These are phyloP conservation scores for Phialophora chinensis DNA, from an alignment of 2,329 filamentous ascomycete species.

Conservation along the genomic window DNA sequence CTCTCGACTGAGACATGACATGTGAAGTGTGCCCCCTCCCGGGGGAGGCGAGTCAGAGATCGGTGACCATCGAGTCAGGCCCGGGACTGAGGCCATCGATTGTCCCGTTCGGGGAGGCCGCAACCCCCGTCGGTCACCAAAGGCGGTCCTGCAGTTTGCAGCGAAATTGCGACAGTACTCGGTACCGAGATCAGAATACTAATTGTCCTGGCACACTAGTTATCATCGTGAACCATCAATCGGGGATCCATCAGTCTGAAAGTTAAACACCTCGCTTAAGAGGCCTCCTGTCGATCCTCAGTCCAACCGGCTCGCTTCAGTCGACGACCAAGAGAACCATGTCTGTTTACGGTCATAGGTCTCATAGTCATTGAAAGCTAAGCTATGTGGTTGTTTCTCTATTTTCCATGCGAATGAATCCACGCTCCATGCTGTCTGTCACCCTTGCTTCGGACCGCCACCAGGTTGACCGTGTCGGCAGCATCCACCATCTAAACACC, in stretches of 20 bases:
- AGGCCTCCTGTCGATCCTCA: no score
- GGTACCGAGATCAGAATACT: neutral
- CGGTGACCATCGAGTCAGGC: no score
- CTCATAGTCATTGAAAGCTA: constrained; percentile 22
- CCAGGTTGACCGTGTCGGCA: neutral
- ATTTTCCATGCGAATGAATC: neutral
- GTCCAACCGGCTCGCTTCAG: no score
- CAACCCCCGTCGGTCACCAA: no score
- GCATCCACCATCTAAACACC: neutral
- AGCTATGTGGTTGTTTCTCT: constrained; percentile 19
- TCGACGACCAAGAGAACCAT: neutral
- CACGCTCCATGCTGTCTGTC: neutral
- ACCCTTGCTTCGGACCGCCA: neutral
- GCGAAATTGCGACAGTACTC: neutral
- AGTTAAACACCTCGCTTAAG: no score
- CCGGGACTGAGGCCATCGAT: no score
- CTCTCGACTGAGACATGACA: no score
- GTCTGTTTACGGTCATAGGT: constrained; percentile 11
- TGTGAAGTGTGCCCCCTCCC: no score
- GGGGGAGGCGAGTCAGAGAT: no score
- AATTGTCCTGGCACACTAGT: neutral
- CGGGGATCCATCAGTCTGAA: no score
- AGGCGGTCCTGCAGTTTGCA: neutral
- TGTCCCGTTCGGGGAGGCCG: no score
- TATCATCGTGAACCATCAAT: no score